A percentile compares a stretch with the other conserved stretches of the same genome.
These are phyloP conservation scores for Pythium pectinolyticum DNA, from an alignment of 352 stramenopile species.

Conservation along the genomic window DNA sequence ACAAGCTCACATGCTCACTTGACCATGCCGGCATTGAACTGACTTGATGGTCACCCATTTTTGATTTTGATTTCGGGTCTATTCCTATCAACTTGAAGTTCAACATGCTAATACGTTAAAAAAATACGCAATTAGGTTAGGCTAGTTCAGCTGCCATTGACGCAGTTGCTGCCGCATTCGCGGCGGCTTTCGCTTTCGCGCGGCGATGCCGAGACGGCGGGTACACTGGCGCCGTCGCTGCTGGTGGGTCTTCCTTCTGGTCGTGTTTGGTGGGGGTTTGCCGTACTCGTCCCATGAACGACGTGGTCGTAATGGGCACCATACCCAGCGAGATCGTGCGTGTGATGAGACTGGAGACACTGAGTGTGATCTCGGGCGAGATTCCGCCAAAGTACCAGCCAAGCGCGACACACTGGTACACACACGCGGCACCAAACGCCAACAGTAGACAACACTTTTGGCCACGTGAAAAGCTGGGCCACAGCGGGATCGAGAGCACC, in stretches of 20 bases:
- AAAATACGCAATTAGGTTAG: no score
- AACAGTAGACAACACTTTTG: slow-evolving; percentile 54
- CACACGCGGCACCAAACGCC: slow-evolving; percentile 37
- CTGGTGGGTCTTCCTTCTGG: neutral
- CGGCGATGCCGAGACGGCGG: slow-evolving; percentile 9
- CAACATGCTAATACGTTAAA: no score
- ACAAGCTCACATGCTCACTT: no score
- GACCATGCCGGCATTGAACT: no score
- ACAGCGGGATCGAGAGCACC: slow-evolving; percentile 53
- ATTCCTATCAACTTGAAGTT: no score
- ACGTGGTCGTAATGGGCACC: slow-evolving; percentile 70
- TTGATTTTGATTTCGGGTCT: no score
- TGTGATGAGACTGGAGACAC: slow-evolving; percentile 64
- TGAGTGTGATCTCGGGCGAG: slow-evolving; percentile 51
- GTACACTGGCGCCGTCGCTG: neutral
- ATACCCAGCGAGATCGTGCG: slow-evolving; percentile 73
- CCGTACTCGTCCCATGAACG: slow-evolving; percentile 45
- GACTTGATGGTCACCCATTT: no score
- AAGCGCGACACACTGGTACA: slow-evolving; percentile 51
- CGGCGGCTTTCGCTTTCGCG: neutral
- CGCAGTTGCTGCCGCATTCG: neutral
- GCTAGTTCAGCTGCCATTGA: no score
- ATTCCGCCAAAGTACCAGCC: slow-evolving; percentile 44
- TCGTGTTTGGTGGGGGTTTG: neutral
- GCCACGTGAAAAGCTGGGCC: slow-evolving; percentile 49